phyloP scores from a whole-genome alignment of 1,284 basidiomycete genomes.

The Mycena sp. region DNA sequence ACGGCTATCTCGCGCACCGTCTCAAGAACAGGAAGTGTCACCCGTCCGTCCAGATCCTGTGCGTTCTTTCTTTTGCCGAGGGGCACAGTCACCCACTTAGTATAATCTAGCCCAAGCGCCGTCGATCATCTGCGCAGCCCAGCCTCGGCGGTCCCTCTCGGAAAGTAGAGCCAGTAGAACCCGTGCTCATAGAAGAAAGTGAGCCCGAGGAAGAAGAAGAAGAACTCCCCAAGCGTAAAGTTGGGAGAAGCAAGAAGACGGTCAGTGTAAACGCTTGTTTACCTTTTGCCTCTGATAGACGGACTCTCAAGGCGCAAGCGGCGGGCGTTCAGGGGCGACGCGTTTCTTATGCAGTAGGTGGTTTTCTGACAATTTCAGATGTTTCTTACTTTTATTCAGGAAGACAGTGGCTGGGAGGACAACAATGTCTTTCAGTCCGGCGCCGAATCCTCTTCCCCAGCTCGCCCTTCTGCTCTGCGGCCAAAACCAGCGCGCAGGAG shows the following conservation, averaged over 20 bases:
- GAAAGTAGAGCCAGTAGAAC: constrained; percentile 48
- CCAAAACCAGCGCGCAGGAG: constrained; percentile 59
- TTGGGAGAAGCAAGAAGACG: constrained; percentile 66
- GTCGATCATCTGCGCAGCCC: constrained; percentile 77
- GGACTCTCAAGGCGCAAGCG: constrained; percentile 51
- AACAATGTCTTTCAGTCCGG: constrained; percentile 88
- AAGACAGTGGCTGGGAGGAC: constrained; percentile 87
- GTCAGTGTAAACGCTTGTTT: constrained; percentile 49
- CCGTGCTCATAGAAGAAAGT: constrained; percentile 74
- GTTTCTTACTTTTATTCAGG: constrained; percentile 37
- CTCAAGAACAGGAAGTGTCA: constrained; percentile 46
- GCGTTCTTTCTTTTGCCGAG: constrained; percentile 35
- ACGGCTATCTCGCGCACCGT: constrained; percentile 59
- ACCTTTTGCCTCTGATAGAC: background rate
- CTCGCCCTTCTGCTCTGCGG: constrained; percentile 53
- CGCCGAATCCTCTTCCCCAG: constrained; percentile 79
- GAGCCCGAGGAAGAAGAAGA: constrained; percentile 71
- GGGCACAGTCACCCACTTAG: constrained; percentile 43
- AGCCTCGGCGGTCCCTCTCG: constrained; percentile 62
- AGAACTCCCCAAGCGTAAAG: constrained; percentile 64
- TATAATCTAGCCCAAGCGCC: constrained; percentile 62
- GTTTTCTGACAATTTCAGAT: constrained; percentile 4
- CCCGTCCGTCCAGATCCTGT: constrained; percentile 59
- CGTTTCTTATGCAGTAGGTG: constrained; percentile 47
- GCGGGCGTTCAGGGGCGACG: constrained; percentile 61